Conservation (phyloP, 169 alveolate species). For the Plasmodium gaboni region DNA sequence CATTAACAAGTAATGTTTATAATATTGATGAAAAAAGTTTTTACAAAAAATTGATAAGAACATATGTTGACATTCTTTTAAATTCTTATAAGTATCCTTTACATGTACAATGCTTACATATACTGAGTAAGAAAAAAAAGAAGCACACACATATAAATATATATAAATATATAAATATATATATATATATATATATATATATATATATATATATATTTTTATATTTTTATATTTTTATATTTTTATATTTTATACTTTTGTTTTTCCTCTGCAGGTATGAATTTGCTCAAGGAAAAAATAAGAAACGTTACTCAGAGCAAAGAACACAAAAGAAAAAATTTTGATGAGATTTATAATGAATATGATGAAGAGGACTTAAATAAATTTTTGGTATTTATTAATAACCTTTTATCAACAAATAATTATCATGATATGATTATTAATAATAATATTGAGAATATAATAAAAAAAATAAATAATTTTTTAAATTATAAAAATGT, state of each 20-base stretch:
- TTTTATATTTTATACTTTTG: neutral
- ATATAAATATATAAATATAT: neutral
- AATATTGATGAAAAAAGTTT: constrained; percentile 12
- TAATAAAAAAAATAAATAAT: constrained; percentile 8
- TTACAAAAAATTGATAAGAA: constrained; percentile 37
- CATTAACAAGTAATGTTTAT: neutral
- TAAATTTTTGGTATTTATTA: constrained; percentile 15
- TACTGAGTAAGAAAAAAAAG: constrained; percentile 18
- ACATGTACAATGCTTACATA: constrained; percentile 56
- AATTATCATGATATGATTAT: neutral
- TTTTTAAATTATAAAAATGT: constrained; percentile 49
- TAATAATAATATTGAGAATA: neutral
- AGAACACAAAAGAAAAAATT: constrained; percentile 12
- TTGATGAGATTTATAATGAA: neutral
- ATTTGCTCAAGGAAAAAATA: constrained; percentile 31
- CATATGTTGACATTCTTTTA: constrained; percentile 51
- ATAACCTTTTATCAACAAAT: constrained; percentile 1
- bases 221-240: neutral
- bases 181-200: neutral
- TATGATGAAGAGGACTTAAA: constrained; percentile 2
- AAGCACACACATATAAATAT: neutral
- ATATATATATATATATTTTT: too few relatives aligned
- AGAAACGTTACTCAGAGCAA: constrained; percentile 24
- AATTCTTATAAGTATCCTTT: constrained; percentile 28
- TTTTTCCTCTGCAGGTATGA: constrained; percentile 6